Evolutionary conservation across 2,329 filamentous ascomycete genomes (phyloP).

Genomic region (Rugonectria rugulosa): DNA sequence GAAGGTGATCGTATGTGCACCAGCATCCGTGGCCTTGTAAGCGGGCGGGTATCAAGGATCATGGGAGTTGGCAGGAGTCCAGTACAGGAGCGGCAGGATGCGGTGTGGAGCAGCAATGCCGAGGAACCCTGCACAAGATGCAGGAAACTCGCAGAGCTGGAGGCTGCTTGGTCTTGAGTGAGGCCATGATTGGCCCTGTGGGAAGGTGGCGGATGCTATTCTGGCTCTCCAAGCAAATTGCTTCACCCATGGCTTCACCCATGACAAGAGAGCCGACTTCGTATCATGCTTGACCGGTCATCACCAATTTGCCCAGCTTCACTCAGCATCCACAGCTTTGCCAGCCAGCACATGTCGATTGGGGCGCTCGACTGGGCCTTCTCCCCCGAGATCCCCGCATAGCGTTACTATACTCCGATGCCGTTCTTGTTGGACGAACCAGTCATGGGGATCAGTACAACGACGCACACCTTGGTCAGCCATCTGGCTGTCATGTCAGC

Average conservation of each 20-base stretch:
- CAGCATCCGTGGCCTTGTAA: slow-evolving; percentile 19
- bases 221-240: slow-evolving; percentile 15
- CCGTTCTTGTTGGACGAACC: background rate
- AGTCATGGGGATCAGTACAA: background rate
- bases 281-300: slow-evolving; percentile 8
- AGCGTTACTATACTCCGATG: background rate
- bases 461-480: background rate
- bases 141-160: slow-evolving; percentile 8
- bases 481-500: background rate
- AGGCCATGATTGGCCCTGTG: slow-evolving; percentile 7
- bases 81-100: slow-evolving; percentile 12
- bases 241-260: slow-evolving; percentile 15
- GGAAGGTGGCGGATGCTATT: slow-evolving; percentile 20
- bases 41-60: slow-evolving; percentile 17
- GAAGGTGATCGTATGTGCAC: slow-evolving; percentile 8
- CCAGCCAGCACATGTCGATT: background rate
- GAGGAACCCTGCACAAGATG: slow-evolving; percentile 17
- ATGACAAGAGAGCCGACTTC: slow-evolving; percentile 11
- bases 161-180: background rate
- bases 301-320: background rate
- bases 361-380: background rate
- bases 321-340: background rate
- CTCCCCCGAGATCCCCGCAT: background rate
- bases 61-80: slow-evolving; percentile 10
- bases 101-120: slow-evolving; percentile 15